phyloP scores from a whole-genome alignment of 306 rosid species.

The Morella rubra region DNA sequence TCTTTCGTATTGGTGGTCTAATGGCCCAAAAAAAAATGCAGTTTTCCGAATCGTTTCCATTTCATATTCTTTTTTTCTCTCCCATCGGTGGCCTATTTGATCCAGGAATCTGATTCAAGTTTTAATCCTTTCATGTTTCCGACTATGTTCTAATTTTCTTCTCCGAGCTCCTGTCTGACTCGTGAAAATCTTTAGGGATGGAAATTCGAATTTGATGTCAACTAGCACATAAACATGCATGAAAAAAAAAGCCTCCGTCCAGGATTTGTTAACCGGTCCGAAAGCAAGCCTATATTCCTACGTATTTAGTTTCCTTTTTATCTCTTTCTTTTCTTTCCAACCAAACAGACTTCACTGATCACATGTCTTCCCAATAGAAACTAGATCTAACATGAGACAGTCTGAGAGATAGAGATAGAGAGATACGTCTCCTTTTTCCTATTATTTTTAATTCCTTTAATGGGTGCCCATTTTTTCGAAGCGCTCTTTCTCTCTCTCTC shows the following conservation, averaged over 20 bases:
- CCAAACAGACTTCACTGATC: slow-evolving; percentile 24
- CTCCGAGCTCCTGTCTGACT: neutral
- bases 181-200: neutral
- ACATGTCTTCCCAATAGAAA: neutral
- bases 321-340: slow-evolving; percentile 16
- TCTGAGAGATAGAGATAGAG: slow-evolving; percentile 30
- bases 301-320: neutral
- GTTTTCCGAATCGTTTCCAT: neutral
- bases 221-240: slow-evolving; percentile 16
- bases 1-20: neutral
- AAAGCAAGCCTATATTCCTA: neutral
- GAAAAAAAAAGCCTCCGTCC: neutral
- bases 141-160: neutral
- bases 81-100: neutral
- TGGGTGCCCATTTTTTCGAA: neutral
- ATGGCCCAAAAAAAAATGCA: neutral
- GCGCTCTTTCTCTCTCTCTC: slow-evolving; percentile 23
- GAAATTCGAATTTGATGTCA: neutral
- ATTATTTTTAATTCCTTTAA: neutral
- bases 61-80: neutral
- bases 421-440: slow-evolving; percentile 1
- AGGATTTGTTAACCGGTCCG: neutral
- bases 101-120: neutral
- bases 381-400: slow-evolving; percentile 42
- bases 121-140: neutral